These are phyloP conservation scores for Talaromyces islandicus DNA, from an alignment of 2,329 filamentous ascomycete genomes.

Conservation along the genomic window DNA sequence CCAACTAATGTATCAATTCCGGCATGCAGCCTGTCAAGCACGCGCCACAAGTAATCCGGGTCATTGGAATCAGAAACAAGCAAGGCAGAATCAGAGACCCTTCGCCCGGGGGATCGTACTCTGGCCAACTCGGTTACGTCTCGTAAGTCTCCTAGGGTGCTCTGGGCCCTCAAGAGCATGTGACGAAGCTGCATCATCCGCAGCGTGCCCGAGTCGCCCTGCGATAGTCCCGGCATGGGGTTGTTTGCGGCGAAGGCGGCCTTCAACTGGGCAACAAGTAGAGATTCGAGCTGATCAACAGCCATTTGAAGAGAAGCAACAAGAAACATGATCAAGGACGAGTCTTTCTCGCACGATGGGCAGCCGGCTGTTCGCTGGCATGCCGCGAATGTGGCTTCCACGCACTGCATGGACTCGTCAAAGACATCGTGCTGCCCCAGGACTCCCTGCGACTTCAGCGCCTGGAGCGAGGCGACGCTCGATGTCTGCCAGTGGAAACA, in stretches of 20 bases:
- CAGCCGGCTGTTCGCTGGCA: slow-evolving; percentile 6
- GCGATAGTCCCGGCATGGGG: not conserved
- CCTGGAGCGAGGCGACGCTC: slow-evolving; percentile 8
- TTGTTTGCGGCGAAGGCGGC: not conserved
- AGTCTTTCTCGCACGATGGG: slow-evolving; percentile 10
- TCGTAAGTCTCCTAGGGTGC: not conserved
- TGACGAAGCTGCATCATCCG: slow-evolving; percentile 6
- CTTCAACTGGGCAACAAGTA: not conserved
- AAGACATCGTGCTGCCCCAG: not conserved
- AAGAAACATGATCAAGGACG: slow-evolving; percentile 4
- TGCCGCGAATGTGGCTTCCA: slow-evolving; percentile 1
- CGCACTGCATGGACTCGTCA: slow-evolving; percentile 2
- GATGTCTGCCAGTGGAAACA: slow-evolving; percentile 9
- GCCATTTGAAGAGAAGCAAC: slow-evolving; percentile 9
- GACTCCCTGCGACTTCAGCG: not conserved
- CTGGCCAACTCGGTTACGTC: not conserved
- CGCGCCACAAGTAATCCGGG: slow-evolving; percentile 2
- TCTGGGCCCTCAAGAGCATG: slow-evolving; percentile 7
- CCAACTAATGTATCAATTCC: slow-evolving; percentile 4
- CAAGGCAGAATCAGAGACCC: slow-evolving; percentile 2
- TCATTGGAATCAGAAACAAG: not conserved
- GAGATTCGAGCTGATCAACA: slow-evolving; percentile 1
- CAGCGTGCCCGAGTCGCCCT: not conserved
- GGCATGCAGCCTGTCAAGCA: slow-evolving; percentile 2
- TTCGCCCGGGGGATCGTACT: not conserved